Evolutionary conservation across 345 rosid species (phyloP).

Genomic region (Balakata baccata): DNA sequence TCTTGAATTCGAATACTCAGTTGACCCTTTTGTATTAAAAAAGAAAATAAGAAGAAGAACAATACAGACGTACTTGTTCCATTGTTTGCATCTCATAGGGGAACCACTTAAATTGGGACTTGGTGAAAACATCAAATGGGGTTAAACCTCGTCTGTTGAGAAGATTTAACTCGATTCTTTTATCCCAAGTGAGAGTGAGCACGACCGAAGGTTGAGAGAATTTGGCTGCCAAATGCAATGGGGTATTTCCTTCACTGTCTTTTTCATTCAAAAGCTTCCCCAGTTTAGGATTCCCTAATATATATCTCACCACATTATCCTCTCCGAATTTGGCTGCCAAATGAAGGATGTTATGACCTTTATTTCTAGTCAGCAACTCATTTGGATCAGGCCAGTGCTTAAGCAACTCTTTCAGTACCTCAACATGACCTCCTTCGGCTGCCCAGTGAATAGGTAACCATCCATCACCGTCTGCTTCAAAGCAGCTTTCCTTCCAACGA

Average conservation of each 20-base stretch:
- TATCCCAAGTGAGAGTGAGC: conserved; percentile 4
- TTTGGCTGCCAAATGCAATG: conserved; percentile 25
- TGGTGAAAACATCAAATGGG: conserved; percentile 12
- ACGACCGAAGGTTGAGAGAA: conserved; percentile 11
- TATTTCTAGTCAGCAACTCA: not conserved
- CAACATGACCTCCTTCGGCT: not conserved
- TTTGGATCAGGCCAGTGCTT: not conserved
- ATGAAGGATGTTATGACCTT: conserved; percentile 29
- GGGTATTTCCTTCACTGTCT: conserved; percentile 29
- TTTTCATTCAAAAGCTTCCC: conserved; percentile 5
- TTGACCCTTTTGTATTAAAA: too few relatives aligned
- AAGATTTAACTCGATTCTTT: not conserved
- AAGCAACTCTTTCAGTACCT: not conserved
- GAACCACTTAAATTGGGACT: too few relatives aligned
- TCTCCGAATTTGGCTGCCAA: conserved; percentile 21
- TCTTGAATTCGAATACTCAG: too few relatives aligned
- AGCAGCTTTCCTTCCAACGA: too few relatives aligned
- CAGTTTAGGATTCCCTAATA: not conserved
- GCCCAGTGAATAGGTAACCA: conserved; percentile 11
- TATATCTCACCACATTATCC: not conserved
- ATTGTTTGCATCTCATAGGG: not conserved
- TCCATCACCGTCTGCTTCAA: not conserved
- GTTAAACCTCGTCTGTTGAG: conserved; percentile 22
- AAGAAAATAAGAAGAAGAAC: too few relatives aligned
- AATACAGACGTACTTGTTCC: not conserved